Base-by-base conservation (phyloP, 441 rosid species). In the Populus hybrid region DNA sequence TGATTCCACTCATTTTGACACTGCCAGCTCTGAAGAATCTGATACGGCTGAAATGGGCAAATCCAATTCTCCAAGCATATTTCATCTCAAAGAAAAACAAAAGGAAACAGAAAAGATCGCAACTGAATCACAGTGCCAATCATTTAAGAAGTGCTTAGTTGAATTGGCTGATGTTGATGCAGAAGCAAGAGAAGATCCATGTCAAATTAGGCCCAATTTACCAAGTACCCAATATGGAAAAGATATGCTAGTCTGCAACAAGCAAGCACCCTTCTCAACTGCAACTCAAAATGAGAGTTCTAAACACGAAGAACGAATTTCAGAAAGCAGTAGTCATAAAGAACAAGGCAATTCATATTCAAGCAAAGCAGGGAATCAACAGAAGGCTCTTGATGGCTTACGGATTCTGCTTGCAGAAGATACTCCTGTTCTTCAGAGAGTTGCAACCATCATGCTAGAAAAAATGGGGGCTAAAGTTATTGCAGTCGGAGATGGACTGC, bases 401-500 rank as follows among this genome's bases (percentile, higher is more conserved):
- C 73, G 88, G 72, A 94, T 96, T 77, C 88, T 94, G 74, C 88
- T 96, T 3, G 99, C 95, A 31, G 99, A 96, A 87, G 99, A 96
- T 75, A 96, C 97, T 45, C 95, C 94, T 0, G 90, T 96, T 74
- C 94, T 96, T 40, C 99, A 94, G 83, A 87, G 93, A 82, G 99
- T 96, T 31, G 98, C 98, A n/a, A 89, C 93, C 38, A 91, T 92
- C 85, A 93, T 96, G 96, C 90, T 94, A 45, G 96, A 92, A 86
- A 94, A 92, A 82, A 85, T 91, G 88, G 98, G 99, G 69, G 99
- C 99, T 12, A 86, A 80, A 9, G 96, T 96, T 24, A 76, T 87
- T 16, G 93, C 92, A 0, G 98, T 94, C 8, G 91, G 94, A 66
- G 98, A 96, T 77, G 99, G 99, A 78, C 82, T 87, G 68, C 98